phyloP scores from a whole-genome alignment of 352 stramenopile species.

The Phytophthora lateralis region DNA sequence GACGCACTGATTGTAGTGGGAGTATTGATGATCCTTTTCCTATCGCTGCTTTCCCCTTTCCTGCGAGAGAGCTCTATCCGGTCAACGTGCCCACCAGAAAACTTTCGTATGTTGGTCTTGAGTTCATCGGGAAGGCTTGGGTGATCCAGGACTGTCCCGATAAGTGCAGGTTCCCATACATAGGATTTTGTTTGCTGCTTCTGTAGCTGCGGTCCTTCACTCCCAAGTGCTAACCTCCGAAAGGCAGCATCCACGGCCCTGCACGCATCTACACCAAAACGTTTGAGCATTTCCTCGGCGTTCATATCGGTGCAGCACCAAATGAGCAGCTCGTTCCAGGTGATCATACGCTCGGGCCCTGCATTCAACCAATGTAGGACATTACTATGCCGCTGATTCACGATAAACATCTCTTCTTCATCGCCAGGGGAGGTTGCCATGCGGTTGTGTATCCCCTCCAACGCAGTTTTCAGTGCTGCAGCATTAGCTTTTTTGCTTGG shows the following conservation, averaged over 20 bases:
- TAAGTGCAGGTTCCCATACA: constrained; percentile 52
- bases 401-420: constrained; percentile 3
- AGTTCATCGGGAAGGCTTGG: constrained; percentile 29
- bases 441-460: constrained; percentile 21
- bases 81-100: constrained; percentile 5
- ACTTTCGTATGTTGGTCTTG: constrained; percentile 39
- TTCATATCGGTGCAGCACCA: constrained; percentile 46
- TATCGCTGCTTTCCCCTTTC: background rate
- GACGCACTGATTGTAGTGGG: background rate
- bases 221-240: constrained; percentile 21
- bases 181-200: constrained; percentile 17
- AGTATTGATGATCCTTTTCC: background rate
- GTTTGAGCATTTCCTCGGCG: constrained; percentile 25
- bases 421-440: background rate
- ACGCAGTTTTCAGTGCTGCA: constrained; percentile 11
- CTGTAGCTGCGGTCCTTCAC: background rate
- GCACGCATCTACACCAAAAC: constrained; percentile 25
- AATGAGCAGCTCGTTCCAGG: constrained; percentile 47
- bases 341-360: constrained; percentile 11
- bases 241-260: constrained; percentile 25
- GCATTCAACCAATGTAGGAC: constrained; percentile 19
- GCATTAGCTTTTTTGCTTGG: constrained; percentile 16
- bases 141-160: constrained; percentile 31
- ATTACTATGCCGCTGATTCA: constrained; percentile 7
- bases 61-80: constrained; percentile 4